phyloP scores from a whole-genome alignment of 2,329 filamentous ascomycete genomes.

The Chaetomiaceae sp. region DNA sequence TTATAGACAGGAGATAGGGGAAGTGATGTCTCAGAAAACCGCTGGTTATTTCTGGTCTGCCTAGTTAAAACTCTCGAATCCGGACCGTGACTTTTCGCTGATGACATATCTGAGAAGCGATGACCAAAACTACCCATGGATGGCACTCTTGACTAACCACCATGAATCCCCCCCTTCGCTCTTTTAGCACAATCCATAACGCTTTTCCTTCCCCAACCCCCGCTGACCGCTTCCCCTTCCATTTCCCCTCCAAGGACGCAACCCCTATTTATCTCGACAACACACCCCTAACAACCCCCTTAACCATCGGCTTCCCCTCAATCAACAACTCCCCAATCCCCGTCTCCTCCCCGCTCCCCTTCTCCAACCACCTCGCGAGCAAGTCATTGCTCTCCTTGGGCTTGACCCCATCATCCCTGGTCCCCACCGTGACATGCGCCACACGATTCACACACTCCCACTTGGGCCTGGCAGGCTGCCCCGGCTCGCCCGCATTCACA shows the following conservation, averaged over 20 bases:
- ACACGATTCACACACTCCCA: constrained; percentile 73
- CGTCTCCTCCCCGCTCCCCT: constrained; percentile 41
- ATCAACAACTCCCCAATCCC: constrained; percentile 47
- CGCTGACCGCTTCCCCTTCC: background rate
- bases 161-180: too few relatives aligned
- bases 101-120: too few relatives aligned
- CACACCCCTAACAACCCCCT: constrained; percentile 46
- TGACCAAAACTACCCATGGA: too few relatives aligned
- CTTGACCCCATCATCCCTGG: constrained; percentile 68
- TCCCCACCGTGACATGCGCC: constrained; percentile 88
- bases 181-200: background rate
- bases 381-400: constrained; percentile 92
- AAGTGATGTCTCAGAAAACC: too few relatives aligned
- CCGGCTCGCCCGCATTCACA: constrained; percentile 3
- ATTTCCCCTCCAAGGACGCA: background rate
- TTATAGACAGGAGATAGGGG: too few relatives aligned
- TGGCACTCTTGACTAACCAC: too few relatives aligned
- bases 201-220: background rate
- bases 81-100: too few relatives aligned
- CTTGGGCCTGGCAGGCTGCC: constrained; percentile 16
- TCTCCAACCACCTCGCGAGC: constrained; percentile 67
- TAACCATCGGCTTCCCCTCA: constrained; percentile 44
- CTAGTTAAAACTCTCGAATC: too few relatives aligned
- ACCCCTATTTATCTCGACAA: constrained; percentile 43
- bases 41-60: too few relatives aligned